Percentiles rank a stretch among this genome's conserved stretches.
These are phyloP conservation scores for Elsinoe australis DNA, from an alignment of 2,329 filamentous ascomycete species.

Conservation along the genomic window DNA sequence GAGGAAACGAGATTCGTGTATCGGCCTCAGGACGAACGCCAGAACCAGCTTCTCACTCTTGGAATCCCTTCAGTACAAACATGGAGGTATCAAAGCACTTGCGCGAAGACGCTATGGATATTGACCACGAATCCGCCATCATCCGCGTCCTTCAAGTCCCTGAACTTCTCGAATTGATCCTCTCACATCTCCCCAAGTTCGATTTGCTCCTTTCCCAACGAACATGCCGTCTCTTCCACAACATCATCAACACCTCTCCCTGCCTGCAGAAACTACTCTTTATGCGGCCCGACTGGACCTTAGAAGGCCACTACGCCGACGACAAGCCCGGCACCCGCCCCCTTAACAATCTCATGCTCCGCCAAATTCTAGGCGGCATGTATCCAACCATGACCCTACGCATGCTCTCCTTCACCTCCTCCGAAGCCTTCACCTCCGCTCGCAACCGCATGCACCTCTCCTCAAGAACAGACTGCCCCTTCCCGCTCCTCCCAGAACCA, in stretches of 20 bases:
- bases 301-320: constrained; percentile 25
- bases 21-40: too few relatives aligned
- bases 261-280: constrained; percentile 30
- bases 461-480: not conserved
- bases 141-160: constrained; percentile 30
- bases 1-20: too few relatives aligned
- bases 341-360: constrained; percentile 31
- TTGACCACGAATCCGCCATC: not conserved
- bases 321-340: constrained; percentile 27
- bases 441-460: not conserved
- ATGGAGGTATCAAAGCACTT: too few relatives aligned
- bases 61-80: too few relatives aligned
- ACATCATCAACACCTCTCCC: constrained; percentile 25
- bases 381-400: constrained; percentile 31
- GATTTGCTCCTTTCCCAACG: constrained; percentile 32
- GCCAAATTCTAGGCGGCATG: constrained; percentile 28
- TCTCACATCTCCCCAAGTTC: constrained; percentile 27
- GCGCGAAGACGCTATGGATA: not conserved
- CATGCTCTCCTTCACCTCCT: constrained; percentile 1
- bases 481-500: not conserved
- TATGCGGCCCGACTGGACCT: constrained; percentile 29
- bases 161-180: constrained; percentile 35
- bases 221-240: constrained; percentile 26
- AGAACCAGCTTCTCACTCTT: too few relatives aligned
- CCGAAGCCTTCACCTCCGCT: not conserved